These are phyloP conservation scores for Cryphonectria japonica DNA, from an alignment of 2,329 filamentous ascomycete genomes.

Conservation along the genomic window DNA sequence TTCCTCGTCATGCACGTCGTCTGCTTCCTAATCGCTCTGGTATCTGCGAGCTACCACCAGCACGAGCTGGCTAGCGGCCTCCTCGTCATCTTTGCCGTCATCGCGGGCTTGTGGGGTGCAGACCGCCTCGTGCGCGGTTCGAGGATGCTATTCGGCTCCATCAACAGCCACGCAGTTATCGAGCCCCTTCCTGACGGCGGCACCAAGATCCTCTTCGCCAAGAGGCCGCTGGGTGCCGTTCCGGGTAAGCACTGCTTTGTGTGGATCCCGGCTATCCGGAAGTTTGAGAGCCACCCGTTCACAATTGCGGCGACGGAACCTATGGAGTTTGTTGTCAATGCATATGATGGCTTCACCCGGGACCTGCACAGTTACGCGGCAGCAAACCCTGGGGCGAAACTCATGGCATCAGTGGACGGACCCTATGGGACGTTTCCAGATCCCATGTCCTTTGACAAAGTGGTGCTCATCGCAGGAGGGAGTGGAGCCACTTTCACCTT, in stretches of 20 bases:
- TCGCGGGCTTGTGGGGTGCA: constrained; percentile 51
- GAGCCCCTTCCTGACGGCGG: constrained; percentile 57
- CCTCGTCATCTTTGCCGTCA: constrained; percentile 47
- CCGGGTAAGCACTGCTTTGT: constrained; percentile 67
- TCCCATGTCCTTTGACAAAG: constrained; percentile 55
- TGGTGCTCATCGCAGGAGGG: constrained; percentile 64
- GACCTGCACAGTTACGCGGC: constrained; percentile 57
- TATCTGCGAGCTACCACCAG: constrained; percentile 56
- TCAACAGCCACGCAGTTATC: constrained; percentile 57
- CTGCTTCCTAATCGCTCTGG: constrained; percentile 53
- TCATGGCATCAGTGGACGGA: constrained; percentile 60
- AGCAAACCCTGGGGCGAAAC: constrained; percentile 50
- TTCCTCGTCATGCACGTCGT: constrained; percentile 58
- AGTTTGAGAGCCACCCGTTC: constrained; percentile 65
- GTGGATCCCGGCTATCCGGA: constrained; percentile 63
- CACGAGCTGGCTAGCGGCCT: constrained; percentile 47
- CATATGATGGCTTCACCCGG: constrained; percentile 62
- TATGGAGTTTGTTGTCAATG: constrained; percentile 61
- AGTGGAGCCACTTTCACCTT: constrained; percentile 64
- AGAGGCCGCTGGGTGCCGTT: constrained; percentile 49
- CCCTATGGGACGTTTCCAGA: constrained; percentile 62
- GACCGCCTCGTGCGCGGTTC: constrained; percentile 54
- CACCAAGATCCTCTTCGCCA: constrained; percentile 58
- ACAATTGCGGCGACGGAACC: constrained; percentile 59
- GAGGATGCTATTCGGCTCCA: constrained; percentile 48